phyloP scores from a whole-genome alignment of 2,329 filamentous ascomycete genomes.

The Colletotrichum gigasporum region DNA sequence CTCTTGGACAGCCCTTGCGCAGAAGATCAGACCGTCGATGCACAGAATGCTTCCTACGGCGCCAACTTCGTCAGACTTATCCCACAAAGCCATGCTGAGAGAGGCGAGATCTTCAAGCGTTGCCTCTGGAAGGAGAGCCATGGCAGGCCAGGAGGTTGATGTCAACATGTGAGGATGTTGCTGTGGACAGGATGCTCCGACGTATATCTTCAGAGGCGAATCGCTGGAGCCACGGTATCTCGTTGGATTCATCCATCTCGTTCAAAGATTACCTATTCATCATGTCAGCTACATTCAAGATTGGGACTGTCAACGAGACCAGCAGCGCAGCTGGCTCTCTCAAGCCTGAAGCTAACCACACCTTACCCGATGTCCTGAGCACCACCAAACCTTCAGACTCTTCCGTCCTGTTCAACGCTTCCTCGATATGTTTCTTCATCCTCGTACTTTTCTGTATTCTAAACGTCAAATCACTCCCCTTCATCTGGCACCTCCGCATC shows the following conservation, averaged over 20 bases:
- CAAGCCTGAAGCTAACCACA: neutral
- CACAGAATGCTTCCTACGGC: neutral
- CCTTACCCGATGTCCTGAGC: neutral
- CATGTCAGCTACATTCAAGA: neutral
- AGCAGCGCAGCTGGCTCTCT: neutral
- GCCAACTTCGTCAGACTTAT: neutral
- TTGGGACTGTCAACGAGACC: neutral
- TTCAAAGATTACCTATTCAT: neutral
- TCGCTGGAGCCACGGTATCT: too few relatives aligned
- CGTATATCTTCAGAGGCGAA: neutral
- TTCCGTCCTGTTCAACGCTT: neutral
- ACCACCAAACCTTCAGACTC: neutral
- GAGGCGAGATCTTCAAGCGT: neutral
- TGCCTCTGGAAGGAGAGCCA: neutral
- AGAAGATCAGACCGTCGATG: neutral
- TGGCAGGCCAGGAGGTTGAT: neutral
- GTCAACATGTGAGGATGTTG: neutral
- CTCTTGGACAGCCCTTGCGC: neutral
- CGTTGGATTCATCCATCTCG: too few relatives aligned
- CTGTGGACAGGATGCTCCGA: neutral
- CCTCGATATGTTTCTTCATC: neutral
- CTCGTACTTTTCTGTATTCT: neutral
- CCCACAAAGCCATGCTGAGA: too few relatives aligned
- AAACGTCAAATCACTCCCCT: neutral
- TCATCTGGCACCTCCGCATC: conserved; percentile 2